Conservation (phyloP, 1,284 basidiomycete species). For the Farysia itapuensis region DNA sequence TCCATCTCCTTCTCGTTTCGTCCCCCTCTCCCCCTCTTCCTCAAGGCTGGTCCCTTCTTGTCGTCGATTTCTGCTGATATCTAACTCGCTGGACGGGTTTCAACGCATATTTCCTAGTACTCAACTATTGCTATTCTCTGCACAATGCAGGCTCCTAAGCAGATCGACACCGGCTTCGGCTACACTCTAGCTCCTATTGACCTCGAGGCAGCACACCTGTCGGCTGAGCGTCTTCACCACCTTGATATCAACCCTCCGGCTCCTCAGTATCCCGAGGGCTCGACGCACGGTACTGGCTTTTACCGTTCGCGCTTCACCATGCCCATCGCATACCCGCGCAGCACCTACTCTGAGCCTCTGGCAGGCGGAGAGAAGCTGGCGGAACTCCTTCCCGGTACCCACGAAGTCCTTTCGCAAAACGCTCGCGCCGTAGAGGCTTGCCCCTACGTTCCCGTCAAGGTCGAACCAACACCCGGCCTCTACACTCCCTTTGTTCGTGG, state of each 20-base stretch:
- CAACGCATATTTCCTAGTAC: no score
- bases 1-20: no score
- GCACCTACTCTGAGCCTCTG: slow-evolving; percentile 31
- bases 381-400: slow-evolving; percentile 27
- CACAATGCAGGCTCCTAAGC: slow-evolving; percentile 28
- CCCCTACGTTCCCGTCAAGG: slow-evolving; percentile 29
- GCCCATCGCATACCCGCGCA: slow-evolving; percentile 26
- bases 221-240: slow-evolving; percentile 25
- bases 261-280: slow-evolving; percentile 23
- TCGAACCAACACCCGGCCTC: slow-evolving; percentile 27
- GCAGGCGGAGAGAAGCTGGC: slow-evolving; percentile 26
- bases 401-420: slow-evolving; percentile 31
- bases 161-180: slow-evolving; percentile 35
- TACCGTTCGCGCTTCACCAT: slow-evolving; percentile 28
- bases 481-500: slow-evolving; percentile 30
- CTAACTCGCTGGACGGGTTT: no score
- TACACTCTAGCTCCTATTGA: slow-evolving; percentile 29
- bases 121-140: no score
- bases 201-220: slow-evolving; percentile 24
- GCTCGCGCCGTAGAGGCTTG: slow-evolving; percentile 28
- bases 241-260: slow-evolving; percentile 23
- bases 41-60: no score
- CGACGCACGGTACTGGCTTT: slow-evolving; percentile 14
- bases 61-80: no score
- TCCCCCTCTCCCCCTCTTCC: no score